These are phyloP conservation scores for Termitomyces eurrhizus DNA, from an alignment of 768 basidiomycete genomes.

Conservation along the genomic window DNA sequence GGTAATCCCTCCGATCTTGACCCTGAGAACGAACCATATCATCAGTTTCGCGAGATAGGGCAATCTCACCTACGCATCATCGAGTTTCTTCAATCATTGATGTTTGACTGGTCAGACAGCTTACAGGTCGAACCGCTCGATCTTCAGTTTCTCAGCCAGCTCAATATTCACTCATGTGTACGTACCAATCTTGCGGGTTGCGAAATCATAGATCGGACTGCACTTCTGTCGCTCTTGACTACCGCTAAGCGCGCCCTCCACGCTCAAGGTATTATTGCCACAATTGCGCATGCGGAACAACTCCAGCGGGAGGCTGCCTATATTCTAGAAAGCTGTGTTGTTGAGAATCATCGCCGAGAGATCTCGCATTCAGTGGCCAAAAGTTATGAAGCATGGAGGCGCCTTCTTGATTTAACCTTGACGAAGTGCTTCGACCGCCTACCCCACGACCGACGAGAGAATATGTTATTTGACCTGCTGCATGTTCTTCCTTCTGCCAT, in stretches of 20 bases:
- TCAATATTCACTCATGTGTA: constrained; percentile 70
- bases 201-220: constrained; percentile 74
- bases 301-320: constrained; percentile 68
- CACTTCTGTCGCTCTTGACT: constrained; percentile 67
- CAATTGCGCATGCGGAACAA: constrained; percentile 58
- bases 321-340: constrained; percentile 77
- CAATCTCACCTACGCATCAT: constrained; percentile 85
- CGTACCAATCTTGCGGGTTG: constrained; percentile 69
- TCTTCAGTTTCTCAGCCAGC: constrained; percentile 57
- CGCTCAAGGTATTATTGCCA: constrained; percentile 62
- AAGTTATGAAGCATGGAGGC: constrained; percentile 82
- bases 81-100: constrained; percentile 82
- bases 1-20: constrained; percentile 55
- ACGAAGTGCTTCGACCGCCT: constrained; percentile 84
- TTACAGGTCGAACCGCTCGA: constrained; percentile 53
- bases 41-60: constrained; percentile 66
- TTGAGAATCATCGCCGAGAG: constrained; percentile 86
- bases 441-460: constrained; percentile 79
- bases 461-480: constrained; percentile 86
- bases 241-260: constrained; percentile 59
- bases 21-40: constrained; percentile 46
- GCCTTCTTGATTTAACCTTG: constrained; percentile 79
- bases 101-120: constrained; percentile 86
- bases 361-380: constrained; percentile 65
- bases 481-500: constrained; percentile 74